phyloP scores from a whole-genome alignment of 805 yeast species.

The Cyberlindnera maclurae region DNA sequence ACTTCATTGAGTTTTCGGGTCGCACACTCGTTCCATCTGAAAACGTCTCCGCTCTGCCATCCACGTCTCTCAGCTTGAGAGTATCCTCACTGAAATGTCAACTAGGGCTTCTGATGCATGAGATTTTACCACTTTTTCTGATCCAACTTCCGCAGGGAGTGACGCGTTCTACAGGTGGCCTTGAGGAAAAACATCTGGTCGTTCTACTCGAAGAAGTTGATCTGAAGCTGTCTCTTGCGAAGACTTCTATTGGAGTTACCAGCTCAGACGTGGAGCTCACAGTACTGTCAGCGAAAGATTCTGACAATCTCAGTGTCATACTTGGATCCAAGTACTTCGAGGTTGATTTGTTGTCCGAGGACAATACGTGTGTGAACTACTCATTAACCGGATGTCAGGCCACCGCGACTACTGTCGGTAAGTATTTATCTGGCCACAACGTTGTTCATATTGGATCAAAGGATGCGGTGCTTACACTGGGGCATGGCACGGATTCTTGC shows the following conservation, averaged over 20 bases:
- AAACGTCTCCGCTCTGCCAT: not conserved
- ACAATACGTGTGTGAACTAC: constrained; percentile 8
- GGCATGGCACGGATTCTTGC: constrained; percentile 5
- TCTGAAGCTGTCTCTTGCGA: constrained; percentile 5
- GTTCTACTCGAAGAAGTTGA: constrained; percentile 8
- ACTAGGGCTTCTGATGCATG: constrained; percentile 4
- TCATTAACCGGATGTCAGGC: constrained; percentile 7
- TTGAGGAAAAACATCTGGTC: not conserved
- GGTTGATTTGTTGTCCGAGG: constrained; percentile 6
- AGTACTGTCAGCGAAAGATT: not conserved
- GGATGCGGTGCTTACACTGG: constrained; percentile 5
- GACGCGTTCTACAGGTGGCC: not conserved
- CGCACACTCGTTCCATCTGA: not conserved
- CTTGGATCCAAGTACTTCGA: constrained; percentile 11
- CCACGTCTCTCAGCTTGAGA: not conserved
- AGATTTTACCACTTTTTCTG: constrained; percentile 2
- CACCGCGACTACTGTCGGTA: constrained; percentile 1
- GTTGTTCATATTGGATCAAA: constrained; percentile 2
- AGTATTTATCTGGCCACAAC: constrained; percentile 2
- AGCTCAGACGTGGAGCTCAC: constrained; percentile 7
- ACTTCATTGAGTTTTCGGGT: constrained; percentile 23
- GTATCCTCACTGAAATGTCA: constrained; percentile 5
- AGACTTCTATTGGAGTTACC: constrained; percentile 2
- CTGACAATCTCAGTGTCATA: not conserved
- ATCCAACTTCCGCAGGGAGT: constrained; percentile 1